A percentile compares a stretch with the other conserved stretches of the same genome.
Conservation (phyloP, 768 basidiomycete genomes). For the Leucocoprinus sp. region DNA sequence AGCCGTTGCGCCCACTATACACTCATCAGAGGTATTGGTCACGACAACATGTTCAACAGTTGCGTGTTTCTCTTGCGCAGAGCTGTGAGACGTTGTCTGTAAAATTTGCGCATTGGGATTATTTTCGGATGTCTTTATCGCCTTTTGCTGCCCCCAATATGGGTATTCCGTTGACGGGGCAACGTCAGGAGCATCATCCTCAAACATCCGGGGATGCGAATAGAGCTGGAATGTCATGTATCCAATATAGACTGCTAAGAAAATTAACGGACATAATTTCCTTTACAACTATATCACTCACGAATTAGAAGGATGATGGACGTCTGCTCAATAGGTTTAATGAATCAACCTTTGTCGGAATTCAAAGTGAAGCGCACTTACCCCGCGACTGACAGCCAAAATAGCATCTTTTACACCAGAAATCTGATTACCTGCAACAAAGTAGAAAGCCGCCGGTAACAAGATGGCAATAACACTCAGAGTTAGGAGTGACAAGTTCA, state of each 20-base stretch:
- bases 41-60: background rate
- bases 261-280: conserved; percentile 18
- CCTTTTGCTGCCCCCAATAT: conserved; percentile 21
- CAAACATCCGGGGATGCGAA: conserved; percentile 66
- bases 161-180: conserved; percentile 28
- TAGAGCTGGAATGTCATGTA: conserved; percentile 73
- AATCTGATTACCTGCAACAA: conserved; percentile 27
- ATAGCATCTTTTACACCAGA: conserved; percentile 35
- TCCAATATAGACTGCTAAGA: conserved; percentile 63
- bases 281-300: conserved; percentile 23
- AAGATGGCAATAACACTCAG: conserved; percentile 76
- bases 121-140: conserved; percentile 8
- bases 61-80: background rate
- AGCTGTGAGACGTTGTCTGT: background rate
- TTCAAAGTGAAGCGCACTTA: conserved; percentile 26
- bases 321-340: background rate
- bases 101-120: background rate
- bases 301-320: conserved; percentile 73
- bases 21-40: background rate
- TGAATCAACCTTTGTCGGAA: background rate
- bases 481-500: conserved; percentile 69
- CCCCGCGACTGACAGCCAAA: conserved; percentile 66
- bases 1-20: background rate
- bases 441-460: conserved; percentile 74
- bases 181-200: conserved; percentile 33